Evolutionary conservation across 495 filamentous ascomycete species (phyloP), one percentile per base, ranked within the genome.

Genomic region (Emericellopsis terricola): DNA sequence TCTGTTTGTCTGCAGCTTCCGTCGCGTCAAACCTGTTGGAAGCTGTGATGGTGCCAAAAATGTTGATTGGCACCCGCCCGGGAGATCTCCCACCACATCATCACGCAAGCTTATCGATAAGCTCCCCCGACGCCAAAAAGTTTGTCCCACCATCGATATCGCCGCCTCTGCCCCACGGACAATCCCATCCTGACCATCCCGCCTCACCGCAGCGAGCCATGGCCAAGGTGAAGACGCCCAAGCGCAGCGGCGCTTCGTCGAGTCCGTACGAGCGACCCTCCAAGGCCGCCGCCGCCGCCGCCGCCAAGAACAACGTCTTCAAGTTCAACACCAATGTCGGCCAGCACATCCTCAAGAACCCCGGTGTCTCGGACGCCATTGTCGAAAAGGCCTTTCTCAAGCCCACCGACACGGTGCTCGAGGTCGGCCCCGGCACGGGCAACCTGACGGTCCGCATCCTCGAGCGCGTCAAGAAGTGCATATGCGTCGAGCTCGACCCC

Each of bases 321-420:
- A 67, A 68, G 42, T 69, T 69, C 51, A 61, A 60, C 50, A 60
- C 59, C 39, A 57, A 62, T 38, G 54, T 51, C 31, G 58, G 87
- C 41, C 87, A 96, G 59, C 87, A 96, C 55, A 82, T 96, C 36
- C 66, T 96, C 45, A 93, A 92, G 59, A 94, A 96, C 56, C 86
- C 86, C 13, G 84, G 83, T 38, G 81, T 96, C 38, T 81, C 84
- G 13, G 73, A 85, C 50, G 77, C 78, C 16, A 94, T 92, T 48
- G 75, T 81, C 30, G 15, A 80, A 33, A 96, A 96, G 57, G 82
- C 87, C 17, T 69, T 71, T 37, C 69, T 96, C 13, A 92, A 93
- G 46, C 86, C 86, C 29, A 83, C 77, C 21, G 87, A 94, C 59
- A 72, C 77, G 5, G 58, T 71, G 3, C 52, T 58, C 13, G 54